A percentile compares a stretch with the other conserved stretches of the same genome.
Evolutionary conservation across 1,284 basidiomycete species (phyloP).

Genomic region (Trichosporon inkin): DNA sequence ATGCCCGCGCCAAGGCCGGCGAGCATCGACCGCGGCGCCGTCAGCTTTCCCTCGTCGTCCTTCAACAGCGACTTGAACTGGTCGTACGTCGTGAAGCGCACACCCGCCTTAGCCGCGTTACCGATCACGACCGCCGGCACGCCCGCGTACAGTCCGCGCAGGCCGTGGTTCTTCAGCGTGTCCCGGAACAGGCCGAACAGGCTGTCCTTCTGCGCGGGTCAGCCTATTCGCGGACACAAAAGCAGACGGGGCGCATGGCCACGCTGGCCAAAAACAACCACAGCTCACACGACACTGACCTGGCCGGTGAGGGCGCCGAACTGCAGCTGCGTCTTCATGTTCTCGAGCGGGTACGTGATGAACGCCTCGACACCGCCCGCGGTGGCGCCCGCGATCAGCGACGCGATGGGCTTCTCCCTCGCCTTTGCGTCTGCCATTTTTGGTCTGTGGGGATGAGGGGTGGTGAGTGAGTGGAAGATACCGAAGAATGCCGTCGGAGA

Average conservation of each 20-base stretch:
- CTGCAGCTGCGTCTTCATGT: conserved; percentile 65
- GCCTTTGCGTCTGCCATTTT: conserved; percentile 31
- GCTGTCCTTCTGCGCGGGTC: conserved; percentile 57
- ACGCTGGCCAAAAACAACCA: conserved; percentile 55
- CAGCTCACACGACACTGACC: conserved; percentile 27
- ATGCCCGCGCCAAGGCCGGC: conserved; percentile 93
- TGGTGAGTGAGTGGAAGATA: conserved; percentile 34
- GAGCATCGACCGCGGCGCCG: conserved; percentile 73
- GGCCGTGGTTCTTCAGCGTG: conserved; percentile 67
- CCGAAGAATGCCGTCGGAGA: neutral
- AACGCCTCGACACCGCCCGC: conserved; percentile 86
- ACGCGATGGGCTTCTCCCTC: conserved; percentile 68
- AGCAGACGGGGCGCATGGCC: conserved; percentile 56
- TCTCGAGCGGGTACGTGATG: conserved; percentile 71
- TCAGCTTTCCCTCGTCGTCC: conserved; percentile 85
- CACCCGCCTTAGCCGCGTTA: conserved; percentile 85
- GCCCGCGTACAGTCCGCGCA: conserved; percentile 77
- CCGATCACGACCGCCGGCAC: conserved; percentile 83
- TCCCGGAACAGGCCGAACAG: conserved; percentile 65
- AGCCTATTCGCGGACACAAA: conserved; percentile 18
- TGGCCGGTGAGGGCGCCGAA: conserved; percentile 47
- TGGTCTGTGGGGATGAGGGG: conserved; percentile 28
- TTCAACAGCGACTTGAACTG: conserved; percentile 81
- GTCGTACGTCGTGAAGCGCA: conserved; percentile 92
- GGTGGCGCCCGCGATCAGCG: conserved; percentile 81